These are phyloP conservation scores for Warburgia ugandensis DNA, from an alignment of 164 flowering plant species.

Conservation along the genomic window DNA sequence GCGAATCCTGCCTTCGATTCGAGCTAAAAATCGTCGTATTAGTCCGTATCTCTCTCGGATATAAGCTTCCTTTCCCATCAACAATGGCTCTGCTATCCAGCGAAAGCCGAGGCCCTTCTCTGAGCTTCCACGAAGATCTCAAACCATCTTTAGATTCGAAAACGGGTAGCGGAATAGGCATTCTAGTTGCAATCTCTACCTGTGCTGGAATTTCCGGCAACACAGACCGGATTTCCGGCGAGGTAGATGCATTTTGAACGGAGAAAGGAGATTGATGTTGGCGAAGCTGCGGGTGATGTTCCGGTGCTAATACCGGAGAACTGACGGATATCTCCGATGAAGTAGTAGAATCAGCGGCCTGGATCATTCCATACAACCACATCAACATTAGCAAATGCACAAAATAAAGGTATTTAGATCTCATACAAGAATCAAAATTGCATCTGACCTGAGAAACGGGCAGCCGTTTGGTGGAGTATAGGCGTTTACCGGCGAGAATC, in stretches of 20 bases:
- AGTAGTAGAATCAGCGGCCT: slow-evolving; percentile 34
- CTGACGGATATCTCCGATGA: slow-evolving; percentile 23
- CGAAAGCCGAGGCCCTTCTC: slow-evolving; percentile 82
- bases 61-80: slow-evolving; percentile 61
- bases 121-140: slow-evolving; percentile 67
- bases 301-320: slow-evolving; percentile 27
- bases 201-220: slow-evolving; percentile 9
- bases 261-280: slow-evolving; percentile 10
- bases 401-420: neutral
- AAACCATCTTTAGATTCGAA: slow-evolving; percentile 59
- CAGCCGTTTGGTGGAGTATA: slow-evolving; percentile 60
- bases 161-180: slow-evolving; percentile 32
- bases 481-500: slow-evolving; percentile 54
- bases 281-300: slow-evolving; percentile 11
- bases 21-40: slow-evolving; percentile 19
- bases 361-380: slow-evolving; percentile 1
- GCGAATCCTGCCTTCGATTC: slow-evolving; percentile 8
- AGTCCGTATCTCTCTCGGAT: slow-evolving; percentile 59
- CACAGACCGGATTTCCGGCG: slow-evolving; percentile 21
- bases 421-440: neutral
- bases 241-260: slow-evolving; percentile 12
- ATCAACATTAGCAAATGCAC: neutral
- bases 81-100: slow-evolving; percentile 81
- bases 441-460: slow-evolving; percentile 27
- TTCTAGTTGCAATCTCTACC: slow-evolving; percentile 12